These are phyloP conservation scores for Beauveria sp. DNA, from an alignment of 2,329 filamentous ascomycete species.

Conservation along the genomic window DNA sequence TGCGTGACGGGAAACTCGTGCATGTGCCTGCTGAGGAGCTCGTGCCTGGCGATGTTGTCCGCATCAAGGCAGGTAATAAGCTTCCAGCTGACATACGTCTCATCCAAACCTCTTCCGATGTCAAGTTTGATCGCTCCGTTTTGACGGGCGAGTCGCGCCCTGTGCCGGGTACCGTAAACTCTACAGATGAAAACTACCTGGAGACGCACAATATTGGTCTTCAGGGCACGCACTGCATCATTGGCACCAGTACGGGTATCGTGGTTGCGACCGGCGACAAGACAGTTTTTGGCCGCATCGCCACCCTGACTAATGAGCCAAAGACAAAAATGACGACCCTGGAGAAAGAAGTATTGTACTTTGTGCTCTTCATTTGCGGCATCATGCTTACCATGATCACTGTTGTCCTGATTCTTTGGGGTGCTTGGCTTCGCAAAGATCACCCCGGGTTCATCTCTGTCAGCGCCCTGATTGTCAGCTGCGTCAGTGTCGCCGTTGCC, in stretches of 20 bases:
- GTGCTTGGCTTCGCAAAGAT: slow-evolving; percentile 57
- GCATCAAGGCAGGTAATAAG: slow-evolving; percentile 64
- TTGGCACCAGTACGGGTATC: slow-evolving; percentile 57
- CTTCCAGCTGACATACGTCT: slow-evolving; percentile 68
- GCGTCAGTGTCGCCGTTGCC: slow-evolving; percentile 64
- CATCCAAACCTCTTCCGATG: slow-evolving; percentile 58
- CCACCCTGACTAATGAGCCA: slow-evolving; percentile 61
- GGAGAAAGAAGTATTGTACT: slow-evolving; percentile 65
- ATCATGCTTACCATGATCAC: slow-evolving; percentile 61
- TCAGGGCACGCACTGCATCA: slow-evolving; percentile 72
- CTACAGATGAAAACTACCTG: slow-evolving; percentile 64
- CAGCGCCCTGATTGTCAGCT: slow-evolving; percentile 62
- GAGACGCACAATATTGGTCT: slow-evolving; percentile 70
- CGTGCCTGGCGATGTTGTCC: slow-evolving; percentile 64
- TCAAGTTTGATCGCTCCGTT: slow-evolving; percentile 65
- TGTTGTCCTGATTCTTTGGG: slow-evolving; percentile 61
- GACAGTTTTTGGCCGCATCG: slow-evolving; percentile 70
- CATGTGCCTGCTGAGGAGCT: slow-evolving; percentile 49
- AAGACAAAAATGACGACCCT: slow-evolving; percentile 61
- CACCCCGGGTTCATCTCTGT: slow-evolving; percentile 68
- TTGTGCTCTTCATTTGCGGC: slow-evolving; percentile 61
- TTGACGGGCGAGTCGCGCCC: slow-evolving; percentile 63
- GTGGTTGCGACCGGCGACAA: slow-evolving; percentile 65
- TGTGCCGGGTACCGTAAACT: slow-evolving; percentile 55
- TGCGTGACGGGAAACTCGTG: slow-evolving; percentile 49